These are phyloP conservation scores for Colletotrichum godetiae DNA, from an alignment of 2,329 filamentous ascomycete species.

Conservation along the genomic window DNA sequence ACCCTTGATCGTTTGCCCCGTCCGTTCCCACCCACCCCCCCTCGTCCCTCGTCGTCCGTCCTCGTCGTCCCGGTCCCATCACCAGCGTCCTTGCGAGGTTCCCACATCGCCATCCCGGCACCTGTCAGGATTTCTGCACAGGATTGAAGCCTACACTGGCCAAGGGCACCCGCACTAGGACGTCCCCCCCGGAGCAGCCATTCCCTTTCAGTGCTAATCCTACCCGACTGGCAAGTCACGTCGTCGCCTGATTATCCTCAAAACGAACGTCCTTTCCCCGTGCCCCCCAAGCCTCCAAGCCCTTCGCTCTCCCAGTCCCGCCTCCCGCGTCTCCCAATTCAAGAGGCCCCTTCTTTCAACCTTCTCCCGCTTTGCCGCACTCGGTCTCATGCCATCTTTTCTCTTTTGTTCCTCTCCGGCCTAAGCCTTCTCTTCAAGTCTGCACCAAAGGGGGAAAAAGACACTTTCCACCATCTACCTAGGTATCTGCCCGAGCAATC, in stretches of 20 bases:
- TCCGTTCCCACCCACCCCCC: not conserved
- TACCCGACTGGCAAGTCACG: slow-evolving; percentile 18
- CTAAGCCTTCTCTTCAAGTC: not conserved
- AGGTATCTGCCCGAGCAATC: not conserved
- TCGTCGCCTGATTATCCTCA: slow-evolving; percentile 32
- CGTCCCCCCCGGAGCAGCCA: slow-evolving; percentile 24
- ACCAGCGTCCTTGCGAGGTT: not conserved
- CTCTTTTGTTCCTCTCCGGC: not conserved
- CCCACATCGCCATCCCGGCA: slow-evolving; percentile 25
- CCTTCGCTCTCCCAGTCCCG: too few relatives aligned
- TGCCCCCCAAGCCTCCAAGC: not conserved
- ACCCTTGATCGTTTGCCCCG: slow-evolving; percentile 9
- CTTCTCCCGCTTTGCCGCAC: slow-evolving; percentile 24
- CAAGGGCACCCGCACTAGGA: slow-evolving; percentile 30
- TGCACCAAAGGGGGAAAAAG: not conserved
- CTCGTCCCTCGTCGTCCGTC: not conserved
- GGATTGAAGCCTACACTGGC: slow-evolving; percentile 23
- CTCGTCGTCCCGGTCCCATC: slow-evolving; percentile 15
- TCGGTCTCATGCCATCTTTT: not conserved
- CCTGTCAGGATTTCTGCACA: slow-evolving; percentile 28
- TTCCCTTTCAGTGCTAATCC: slow-evolving; percentile 34
- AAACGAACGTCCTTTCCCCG: slow-evolving; percentile 12
- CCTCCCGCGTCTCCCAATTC: too few relatives aligned
- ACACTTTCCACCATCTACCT: not conserved
- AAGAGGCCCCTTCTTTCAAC: not conserved